Conservation (phyloP, 169 alveolate genomes). For the Plasmodium berghei region DNA sequence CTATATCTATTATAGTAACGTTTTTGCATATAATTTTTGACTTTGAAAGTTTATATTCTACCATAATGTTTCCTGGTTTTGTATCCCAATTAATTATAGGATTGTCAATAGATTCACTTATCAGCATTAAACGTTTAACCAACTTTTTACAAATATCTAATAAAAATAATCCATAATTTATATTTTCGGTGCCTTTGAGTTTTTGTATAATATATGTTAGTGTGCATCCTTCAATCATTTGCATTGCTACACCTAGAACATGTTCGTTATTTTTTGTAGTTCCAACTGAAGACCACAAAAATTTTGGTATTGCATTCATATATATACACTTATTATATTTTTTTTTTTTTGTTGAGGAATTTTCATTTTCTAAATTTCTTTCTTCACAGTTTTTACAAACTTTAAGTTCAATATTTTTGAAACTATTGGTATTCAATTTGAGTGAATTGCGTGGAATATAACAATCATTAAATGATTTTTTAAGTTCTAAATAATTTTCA, state of each 20-base stretch:
- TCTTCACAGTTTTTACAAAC: conserved; percentile 34
- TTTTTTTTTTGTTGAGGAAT: conserved; percentile 36
- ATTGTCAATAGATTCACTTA: conserved; percentile 68
- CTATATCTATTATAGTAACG: conserved; percentile 82
- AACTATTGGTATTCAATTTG: conserved; percentile 14
- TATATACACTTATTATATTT: background rate
- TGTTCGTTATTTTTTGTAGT: conserved; percentile 46
- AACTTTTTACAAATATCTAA: conserved; percentile 79
- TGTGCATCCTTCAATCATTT: conserved; percentile 82
- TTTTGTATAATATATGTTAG: conserved; percentile 79
- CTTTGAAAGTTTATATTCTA: conserved; percentile 65
- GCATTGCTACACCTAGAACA: conserved; percentile 83
- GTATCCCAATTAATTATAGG: conserved; percentile 85
- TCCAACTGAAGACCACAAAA: conserved; percentile 81
- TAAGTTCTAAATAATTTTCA: background rate
- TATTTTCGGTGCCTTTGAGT: conserved; percentile 65
- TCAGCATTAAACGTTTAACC: conserved; percentile 75
- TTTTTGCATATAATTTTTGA: conserved; percentile 78
- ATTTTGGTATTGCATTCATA: conserved; percentile 77
- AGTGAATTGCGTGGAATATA: background rate
- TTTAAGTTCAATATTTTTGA: conserved; percentile 26
- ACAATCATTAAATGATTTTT: background rate
- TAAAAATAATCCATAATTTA: conserved; percentile 65
- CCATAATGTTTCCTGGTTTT: conserved; percentile 83
- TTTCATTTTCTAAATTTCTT: conserved; percentile 16